Evolutionary conservation across 225 moss, liverwort and hornwort genomes (phyloP).

Genomic region (Sphagnum contortum): DNA sequence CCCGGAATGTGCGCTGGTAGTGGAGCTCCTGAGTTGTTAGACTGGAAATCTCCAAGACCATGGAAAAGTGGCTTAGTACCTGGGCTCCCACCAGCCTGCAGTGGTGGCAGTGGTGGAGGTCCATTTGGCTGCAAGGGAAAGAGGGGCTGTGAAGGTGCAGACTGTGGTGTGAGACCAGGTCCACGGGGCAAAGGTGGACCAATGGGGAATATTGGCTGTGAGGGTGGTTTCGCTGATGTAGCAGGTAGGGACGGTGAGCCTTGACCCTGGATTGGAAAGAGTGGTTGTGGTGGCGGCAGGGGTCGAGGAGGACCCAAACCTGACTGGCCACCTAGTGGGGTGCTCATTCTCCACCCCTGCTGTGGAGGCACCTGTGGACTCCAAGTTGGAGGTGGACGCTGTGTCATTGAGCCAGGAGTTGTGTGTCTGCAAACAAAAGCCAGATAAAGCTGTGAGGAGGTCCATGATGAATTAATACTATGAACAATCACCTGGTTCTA

Average conservation of each 20-base stretch:
- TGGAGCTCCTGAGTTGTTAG: slow-evolving; percentile 24
- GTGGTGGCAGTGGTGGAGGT: slow-evolving; percentile 33
- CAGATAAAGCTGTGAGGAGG: background rate
- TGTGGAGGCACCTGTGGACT: slow-evolving; percentile 10
- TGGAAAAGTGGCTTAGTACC: slow-evolving; percentile 27
- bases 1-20: slow-evolving; percentile 11
- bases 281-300: slow-evolving; percentile 64
- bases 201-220: slow-evolving; percentile 79
- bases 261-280: slow-evolving; percentile 76
- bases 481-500: no score
- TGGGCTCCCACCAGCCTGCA: slow-evolving; percentile 15
- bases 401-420: slow-evolving; percentile 14
- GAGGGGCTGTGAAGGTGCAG: slow-evolving; percentile 35
- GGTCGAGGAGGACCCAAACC: slow-evolving; percentile 36
- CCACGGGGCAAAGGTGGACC: slow-evolving; percentile 52
- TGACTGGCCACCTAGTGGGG: slow-evolving; percentile 11
- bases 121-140: slow-evolving; percentile 50
- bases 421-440: slow-evolving; percentile 20
- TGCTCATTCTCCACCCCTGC: slow-evolving; percentile 21
- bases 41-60: slow-evolving; percentile 32
- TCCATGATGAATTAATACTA: no score
- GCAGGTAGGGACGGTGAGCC: slow-evolving; percentile 29
- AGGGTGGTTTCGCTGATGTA: slow-evolving; percentile 50
- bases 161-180: slow-evolving; percentile 25
- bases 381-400: slow-evolving; percentile 19